Base-by-base conservation (phyloP, 495 filamentous ascomycete genomes). In the Talaromyces nanjingensis region DNA sequence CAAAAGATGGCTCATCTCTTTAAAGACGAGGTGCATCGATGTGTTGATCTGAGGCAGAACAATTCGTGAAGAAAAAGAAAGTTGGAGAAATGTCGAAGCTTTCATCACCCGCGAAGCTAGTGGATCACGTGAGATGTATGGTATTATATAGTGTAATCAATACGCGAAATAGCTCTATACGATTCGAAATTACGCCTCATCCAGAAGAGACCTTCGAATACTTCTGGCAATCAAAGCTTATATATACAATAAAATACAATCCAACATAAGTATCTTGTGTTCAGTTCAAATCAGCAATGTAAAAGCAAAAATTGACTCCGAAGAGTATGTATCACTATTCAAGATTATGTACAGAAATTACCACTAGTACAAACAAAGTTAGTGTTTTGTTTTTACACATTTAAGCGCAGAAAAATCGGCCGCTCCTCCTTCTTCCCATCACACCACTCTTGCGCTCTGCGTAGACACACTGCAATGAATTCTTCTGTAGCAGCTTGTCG, bases 391-490 rank as follows among this genome's bases (percentile, higher is more conserved):
- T 14, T 5, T 14, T 6, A 12, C 22, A 29, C 53, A 59, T 34
- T 37, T 59, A 33, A 25, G 25, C 52, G 12, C 11, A 24, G n/a
- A 25, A 16, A 70, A 63, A 65, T 73, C 58, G 34, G 12, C 31
- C 33, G 20, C 18, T 24, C 49, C 39, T 56, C 6, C 22, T 63
- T 63, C 33, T 31, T 57, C 14, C 14, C 9, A 37, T 31, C 25
- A 75, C 67, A 64, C 76, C 77, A 78, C 78, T 76, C 75, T 74
- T 63, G 73, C 77, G 77, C 71, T 74, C 61, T 75, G 74, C 76
- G 77, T 67, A 83, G 79, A 71, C 78, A 81, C 79, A 77, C 79
- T 83, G 79, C 78, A 73, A 75, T 76, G 67, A 70, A 27, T 73
- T 74, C 65, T 56, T 70, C 71, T 71, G 74, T 79, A 74, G 76